phyloP scores from a whole-genome alignment of 2,329 filamentous ascomycete species.

The Conoideocrella luteorostrata region DNA sequence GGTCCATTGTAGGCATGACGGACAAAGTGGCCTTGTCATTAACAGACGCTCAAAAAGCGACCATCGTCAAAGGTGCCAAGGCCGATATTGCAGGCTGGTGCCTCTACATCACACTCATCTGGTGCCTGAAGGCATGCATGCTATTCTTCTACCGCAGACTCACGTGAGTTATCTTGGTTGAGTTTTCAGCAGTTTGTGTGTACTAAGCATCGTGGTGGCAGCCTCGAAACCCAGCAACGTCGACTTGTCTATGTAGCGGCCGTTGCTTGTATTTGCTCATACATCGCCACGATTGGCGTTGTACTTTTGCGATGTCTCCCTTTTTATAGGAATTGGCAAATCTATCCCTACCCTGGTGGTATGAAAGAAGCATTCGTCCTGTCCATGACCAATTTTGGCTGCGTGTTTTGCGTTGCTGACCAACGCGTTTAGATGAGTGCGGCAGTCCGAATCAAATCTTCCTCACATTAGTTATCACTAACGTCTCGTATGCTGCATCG shows the following conservation, averaged over 20 bases:
- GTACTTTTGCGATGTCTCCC: slow-evolving; percentile 16
- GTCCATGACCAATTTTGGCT: too few relatives aligned
- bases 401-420: not conserved
- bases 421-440: slow-evolving; percentile 12
- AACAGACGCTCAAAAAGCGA: slow-evolving; percentile 8
- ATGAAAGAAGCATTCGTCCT: not conserved
- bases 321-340: slow-evolving; percentile 19
- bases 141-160: slow-evolving; percentile 31
- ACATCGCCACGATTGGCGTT: slow-evolving; percentile 16
- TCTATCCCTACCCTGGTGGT: slow-evolving; percentile 19
- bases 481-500: slow-evolving; percentile 14
- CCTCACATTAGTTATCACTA: slow-evolving; percentile 16
- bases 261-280: slow-evolving; percentile 10
- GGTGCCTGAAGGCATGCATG: slow-evolving; percentile 32
- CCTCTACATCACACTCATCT: slow-evolving; percentile 30
- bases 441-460: slow-evolving; percentile 15
- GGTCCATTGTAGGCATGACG: slow-evolving; percentile 17
- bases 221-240: slow-evolving; percentile 15
- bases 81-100: slow-evolving; percentile 25
- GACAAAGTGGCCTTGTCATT: slow-evolving; percentile 13
- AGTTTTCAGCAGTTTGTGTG: not conserved
- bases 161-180: slow-evolving; percentile 22
- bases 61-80: slow-evolving; percentile 16
- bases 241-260: slow-evolving; percentile 14
- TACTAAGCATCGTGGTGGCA: not conserved